Evolutionary conservation across 2,329 filamentous ascomycete species (phyloP).

Genomic region (Aspergillus hiratsukae): DNA sequence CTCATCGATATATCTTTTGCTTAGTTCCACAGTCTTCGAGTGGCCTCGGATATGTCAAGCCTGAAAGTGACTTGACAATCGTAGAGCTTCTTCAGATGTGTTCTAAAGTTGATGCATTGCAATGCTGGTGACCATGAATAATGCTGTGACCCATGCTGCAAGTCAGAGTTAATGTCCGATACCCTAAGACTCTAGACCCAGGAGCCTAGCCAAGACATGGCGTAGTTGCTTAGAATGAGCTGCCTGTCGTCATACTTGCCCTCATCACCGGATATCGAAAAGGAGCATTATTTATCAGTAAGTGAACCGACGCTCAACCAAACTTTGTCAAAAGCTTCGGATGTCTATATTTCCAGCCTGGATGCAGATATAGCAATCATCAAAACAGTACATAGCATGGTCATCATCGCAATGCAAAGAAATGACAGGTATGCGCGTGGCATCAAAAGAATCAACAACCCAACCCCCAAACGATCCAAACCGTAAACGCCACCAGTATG

Average conservation of each 20-base stretch:
- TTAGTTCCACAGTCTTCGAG: too few species aligned
- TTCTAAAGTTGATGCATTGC: too few species aligned
- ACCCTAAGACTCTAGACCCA: background rate
- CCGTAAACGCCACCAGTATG: slow-evolving; percentile 6
- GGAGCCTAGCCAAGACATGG: background rate
- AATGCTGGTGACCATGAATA: too few species aligned
- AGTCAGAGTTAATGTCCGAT: background rate
- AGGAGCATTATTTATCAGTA: background rate
- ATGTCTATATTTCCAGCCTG: slow-evolving; percentile 16
- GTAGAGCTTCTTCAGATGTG: background rate
- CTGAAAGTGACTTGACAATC: too few species aligned
- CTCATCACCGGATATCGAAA: background rate
- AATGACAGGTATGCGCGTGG: background rate
- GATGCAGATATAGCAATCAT: slow-evolving; percentile 15
- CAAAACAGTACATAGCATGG: slow-evolving; percentile 14
- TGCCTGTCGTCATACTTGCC: background rate
- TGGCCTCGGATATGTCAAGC: too few species aligned
- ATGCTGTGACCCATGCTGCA: too few species aligned
- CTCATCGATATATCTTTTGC: too few species aligned
- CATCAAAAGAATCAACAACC: slow-evolving; percentile 1
- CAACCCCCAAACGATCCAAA: slow-evolving; percentile 10
- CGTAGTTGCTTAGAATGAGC: background rate
- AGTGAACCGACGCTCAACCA: background rate
- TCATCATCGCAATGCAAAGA: slow-evolving; percentile 12
- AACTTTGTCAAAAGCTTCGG: slow-evolving; percentile 1